Conservation (phyloP, 2,329 filamentous ascomycete species). For the Sarocladium oryzae region DNA sequence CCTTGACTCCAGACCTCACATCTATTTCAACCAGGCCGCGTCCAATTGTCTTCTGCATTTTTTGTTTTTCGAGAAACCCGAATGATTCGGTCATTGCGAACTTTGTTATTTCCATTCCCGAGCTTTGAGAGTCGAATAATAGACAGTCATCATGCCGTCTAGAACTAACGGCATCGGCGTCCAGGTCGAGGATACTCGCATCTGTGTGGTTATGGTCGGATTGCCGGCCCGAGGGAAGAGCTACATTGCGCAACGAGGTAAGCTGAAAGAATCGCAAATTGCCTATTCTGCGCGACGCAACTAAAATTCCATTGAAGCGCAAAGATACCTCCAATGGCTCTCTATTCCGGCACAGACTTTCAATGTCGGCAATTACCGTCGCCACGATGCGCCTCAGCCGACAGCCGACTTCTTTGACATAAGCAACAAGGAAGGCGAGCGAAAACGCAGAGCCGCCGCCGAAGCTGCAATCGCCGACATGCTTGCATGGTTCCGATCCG, state of each 20-base stretch:
- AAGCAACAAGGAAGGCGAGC: slow-evolving; percentile 83
- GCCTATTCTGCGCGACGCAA: not conserved
- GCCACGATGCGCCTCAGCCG: slow-evolving; percentile 81
- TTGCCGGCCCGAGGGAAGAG: slow-evolving; percentile 94
- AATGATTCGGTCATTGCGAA: slow-evolving; percentile 2
- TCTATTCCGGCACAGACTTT: slow-evolving; percentile 91
- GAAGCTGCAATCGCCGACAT: slow-evolving; percentile 91
- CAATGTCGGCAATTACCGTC: slow-evolving; percentile 95
- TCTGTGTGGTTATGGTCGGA: slow-evolving; percentile 98
- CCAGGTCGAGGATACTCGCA: slow-evolving; percentile 90
- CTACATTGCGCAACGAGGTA: slow-evolving; percentile 95
- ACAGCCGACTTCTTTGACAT: slow-evolving; percentile 94
- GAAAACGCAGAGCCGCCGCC: slow-evolving; percentile 78
- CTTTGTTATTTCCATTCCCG: not conserved
- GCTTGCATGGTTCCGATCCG: slow-evolving; percentile 80
- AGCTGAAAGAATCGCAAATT: slow-evolving; percentile 19
- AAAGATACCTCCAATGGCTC: slow-evolving; percentile 93
- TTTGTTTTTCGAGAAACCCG: not conserved
- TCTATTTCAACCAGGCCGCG: not conserved
- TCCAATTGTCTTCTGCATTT: not conserved
- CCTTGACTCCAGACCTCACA: not conserved
- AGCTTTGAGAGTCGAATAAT: slow-evolving; percentile 6
- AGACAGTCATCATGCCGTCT: slow-evolving; percentile 30
- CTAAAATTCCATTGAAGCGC: slow-evolving; percentile 46
- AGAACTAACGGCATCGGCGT: slow-evolving; percentile 62